Conservation (phyloP, 2,329 filamentous ascomycete species). For the Fusarium nygamai region DNA sequence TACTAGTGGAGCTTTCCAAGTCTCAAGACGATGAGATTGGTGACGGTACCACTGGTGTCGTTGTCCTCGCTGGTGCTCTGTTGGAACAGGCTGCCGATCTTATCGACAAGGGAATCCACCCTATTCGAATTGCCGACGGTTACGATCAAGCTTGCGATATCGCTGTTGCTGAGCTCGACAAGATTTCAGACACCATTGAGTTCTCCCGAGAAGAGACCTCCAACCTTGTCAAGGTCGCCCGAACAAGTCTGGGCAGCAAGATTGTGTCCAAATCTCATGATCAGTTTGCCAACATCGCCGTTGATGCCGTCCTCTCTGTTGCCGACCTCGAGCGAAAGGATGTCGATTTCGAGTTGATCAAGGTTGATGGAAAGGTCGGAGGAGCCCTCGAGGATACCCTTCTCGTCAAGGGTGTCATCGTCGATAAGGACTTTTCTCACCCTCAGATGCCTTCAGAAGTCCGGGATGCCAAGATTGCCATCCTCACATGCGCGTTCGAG, state of each 20-base stretch:
- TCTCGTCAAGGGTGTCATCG: conserved; percentile 95
- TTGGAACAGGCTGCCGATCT: conserved; percentile 96
- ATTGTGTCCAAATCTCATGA: conserved; percentile 99
- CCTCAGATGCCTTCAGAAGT: conserved; percentile 99
- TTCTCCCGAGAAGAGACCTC: conserved; percentile 83
- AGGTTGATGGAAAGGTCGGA: conserved; percentile 98
- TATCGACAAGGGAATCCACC: conserved; percentile 99
- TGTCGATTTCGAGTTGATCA: conserved; percentile 98
- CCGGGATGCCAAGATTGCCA: conserved; percentile 94
- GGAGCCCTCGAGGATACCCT: conserved; percentile 92
- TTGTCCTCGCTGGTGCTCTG: conserved; percentile 92
- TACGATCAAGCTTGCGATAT: conserved; percentile 99
- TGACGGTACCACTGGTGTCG: conserved; percentile 96
- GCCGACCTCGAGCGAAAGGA: conserved; percentile 96
- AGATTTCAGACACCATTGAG: conserved; percentile 89
- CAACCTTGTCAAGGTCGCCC: conserved; percentile 93
- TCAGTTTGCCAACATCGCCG: conserved; percentile 96
- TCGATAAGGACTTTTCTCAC: conserved; percentile 99
- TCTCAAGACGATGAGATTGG: conserved; percentile 99
- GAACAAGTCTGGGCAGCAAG: conserved; percentile 96
- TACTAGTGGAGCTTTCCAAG: conserved; percentile 96
- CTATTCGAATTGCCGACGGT: conserved; percentile 97
- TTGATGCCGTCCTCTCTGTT: conserved; percentile 95
- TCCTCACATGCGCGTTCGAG: conserved; percentile 97
- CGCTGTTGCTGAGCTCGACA: conserved; percentile 90